Evolutionary conservation across 306 rosid species (phyloP), one percentile per base, ranked within the genome.

Genomic region (Vicia sativa): DNA sequence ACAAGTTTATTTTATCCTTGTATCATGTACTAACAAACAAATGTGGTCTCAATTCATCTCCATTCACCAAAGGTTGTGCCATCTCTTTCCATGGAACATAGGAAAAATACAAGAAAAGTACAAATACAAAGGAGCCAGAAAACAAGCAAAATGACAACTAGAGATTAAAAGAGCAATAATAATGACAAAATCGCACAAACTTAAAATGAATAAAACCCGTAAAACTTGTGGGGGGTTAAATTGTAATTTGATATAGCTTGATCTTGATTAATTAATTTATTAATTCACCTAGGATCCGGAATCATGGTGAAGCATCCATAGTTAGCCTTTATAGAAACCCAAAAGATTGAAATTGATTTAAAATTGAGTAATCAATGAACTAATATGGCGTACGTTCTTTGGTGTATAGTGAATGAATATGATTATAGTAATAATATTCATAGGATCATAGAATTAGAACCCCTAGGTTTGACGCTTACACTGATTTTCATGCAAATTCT

Each of bases 401-500:
- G 65, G 62, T 41, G 2, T 2, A 23, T 21, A 31, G 43, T 68
- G 56, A 81, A 73, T 73, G 43, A 69, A 67, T 43, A 68, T 74
- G 37, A 31, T 7, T 55, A 50, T 44, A 8, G 23, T 25, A 37
- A 37, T 45, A 29, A 37, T 45, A 29, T 55, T 52, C 58, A 52
- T 52, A 52, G 48, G 34, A 52, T 52, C 58, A 52, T 71, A 49
- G 65, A 75, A 64, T 71, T 55, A 52, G 75, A 75, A 75, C 61
- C 80, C 79, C 81, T 38, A 62, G 62, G 78, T 76, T 84, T 79
- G 85, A 80, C 82, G 57, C 70, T 80, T 81, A 25, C 91, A 76
- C 96, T 87, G 91, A 90, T 85, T 84, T 87, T 83, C 64, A 87
- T 85, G 95, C 87, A 76, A 76, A 76, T 79, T 83, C 68, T 71